Evolutionary conservation across 2,329 filamentous ascomycete genomes (phyloP).

Genomic region (Tolypocladium tropicale): DNA sequence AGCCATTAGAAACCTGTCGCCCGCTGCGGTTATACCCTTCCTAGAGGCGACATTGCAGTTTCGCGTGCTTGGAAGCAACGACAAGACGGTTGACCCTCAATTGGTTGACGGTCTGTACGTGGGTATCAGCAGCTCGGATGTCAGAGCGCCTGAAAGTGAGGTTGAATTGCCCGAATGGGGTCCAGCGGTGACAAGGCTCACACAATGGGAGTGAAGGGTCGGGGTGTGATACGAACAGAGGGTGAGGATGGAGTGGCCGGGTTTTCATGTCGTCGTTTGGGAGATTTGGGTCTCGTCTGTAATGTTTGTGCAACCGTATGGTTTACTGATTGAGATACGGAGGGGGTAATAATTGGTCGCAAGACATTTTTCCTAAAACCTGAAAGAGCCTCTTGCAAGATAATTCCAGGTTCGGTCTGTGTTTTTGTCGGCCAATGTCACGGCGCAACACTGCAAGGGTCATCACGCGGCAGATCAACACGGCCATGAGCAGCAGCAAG

Average conservation of each 20-base stretch:
- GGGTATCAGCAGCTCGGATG: slow-evolving; percentile 18
- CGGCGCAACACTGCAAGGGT: too few species aligned
- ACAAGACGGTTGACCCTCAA: slow-evolving; percentile 12
- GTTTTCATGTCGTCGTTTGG: neutral
- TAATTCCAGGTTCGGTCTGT: too few species aligned
- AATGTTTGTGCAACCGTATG: neutral
- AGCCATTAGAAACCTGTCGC: slow-evolving; percentile 25
- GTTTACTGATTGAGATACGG: neutral
- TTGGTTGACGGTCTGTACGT: slow-evolving; percentile 19
- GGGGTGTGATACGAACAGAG: neutral
- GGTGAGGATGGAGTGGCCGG: neutral
- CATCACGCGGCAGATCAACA: too few species aligned
- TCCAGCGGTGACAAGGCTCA: slow-evolving; percentile 9
- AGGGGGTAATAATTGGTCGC: neutral
- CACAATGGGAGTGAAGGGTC: slow-evolving; percentile 12
- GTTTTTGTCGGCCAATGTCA: neutral
- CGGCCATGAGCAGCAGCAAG: too few species aligned
- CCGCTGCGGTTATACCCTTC: slow-evolving; percentile 27
- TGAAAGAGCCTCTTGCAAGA: neutral
- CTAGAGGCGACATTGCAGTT: slow-evolving; percentile 28
- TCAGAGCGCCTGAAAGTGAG: slow-evolving; percentile 13
- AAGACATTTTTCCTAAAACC: neutral
- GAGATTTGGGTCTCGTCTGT: neutral
- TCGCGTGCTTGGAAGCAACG: slow-evolving; percentile 16
- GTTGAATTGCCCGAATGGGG: slow-evolving; percentile 19